Percentiles rank a stretch among this genome's conserved stretches.
Evolutionary conservation across 2,329 filamentous ascomycete genomes (phyloP).

Genomic region (Grosmannia serpens): DNA sequence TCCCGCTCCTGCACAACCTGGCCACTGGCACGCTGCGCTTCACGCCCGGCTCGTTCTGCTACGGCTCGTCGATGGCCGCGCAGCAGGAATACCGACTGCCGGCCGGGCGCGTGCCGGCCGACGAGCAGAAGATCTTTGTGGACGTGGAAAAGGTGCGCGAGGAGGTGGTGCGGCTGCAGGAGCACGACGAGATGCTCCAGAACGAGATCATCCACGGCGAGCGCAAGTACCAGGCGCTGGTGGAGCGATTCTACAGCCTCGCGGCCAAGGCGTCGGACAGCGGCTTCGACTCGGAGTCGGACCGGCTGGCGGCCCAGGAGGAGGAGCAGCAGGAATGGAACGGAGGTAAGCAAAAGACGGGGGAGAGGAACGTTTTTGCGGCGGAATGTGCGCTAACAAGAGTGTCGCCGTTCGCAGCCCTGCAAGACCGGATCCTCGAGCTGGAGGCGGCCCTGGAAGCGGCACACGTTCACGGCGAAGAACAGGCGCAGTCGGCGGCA

Average conservation of each 20-base stretch:
- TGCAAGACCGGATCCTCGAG: slow-evolving; percentile 8
- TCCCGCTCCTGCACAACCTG: slow-evolving; percentile 13
- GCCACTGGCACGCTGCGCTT: slow-evolving; percentile 12
- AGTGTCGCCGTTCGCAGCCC: background rate
- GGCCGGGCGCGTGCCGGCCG: slow-evolving; percentile 6
- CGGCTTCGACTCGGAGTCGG: slow-evolving; percentile 3
- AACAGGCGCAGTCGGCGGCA: slow-evolving; percentile 1
- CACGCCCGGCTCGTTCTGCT: slow-evolving; percentile 10
- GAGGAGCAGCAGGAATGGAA: slow-evolving; percentile 5
- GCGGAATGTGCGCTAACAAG: background rate
- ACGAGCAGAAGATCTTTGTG: slow-evolving; percentile 17
- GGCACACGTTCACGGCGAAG: slow-evolving; percentile 7
- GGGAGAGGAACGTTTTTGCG: too few species aligned
- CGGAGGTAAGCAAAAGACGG: slow-evolving; percentile 4
- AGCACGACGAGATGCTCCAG: slow-evolving; percentile 16
- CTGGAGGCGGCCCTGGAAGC: slow-evolving; percentile 9
- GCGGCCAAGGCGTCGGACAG: slow-evolving; percentile 6
- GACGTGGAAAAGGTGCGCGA: slow-evolving; percentile 23
- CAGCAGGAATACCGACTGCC: slow-evolving; percentile 9
- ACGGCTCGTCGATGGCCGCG: background rate
- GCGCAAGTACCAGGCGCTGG: slow-evolving; percentile 11
- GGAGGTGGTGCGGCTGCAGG: slow-evolving; percentile 16
- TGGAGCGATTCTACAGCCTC: slow-evolving; percentile 10
- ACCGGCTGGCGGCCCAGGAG: slow-evolving; percentile 4
- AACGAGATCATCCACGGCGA: slow-evolving; percentile 13